Conservation (phyloP, 2,329 filamentous ascomycete genomes). For the Paecilomyces sp. region DNA sequence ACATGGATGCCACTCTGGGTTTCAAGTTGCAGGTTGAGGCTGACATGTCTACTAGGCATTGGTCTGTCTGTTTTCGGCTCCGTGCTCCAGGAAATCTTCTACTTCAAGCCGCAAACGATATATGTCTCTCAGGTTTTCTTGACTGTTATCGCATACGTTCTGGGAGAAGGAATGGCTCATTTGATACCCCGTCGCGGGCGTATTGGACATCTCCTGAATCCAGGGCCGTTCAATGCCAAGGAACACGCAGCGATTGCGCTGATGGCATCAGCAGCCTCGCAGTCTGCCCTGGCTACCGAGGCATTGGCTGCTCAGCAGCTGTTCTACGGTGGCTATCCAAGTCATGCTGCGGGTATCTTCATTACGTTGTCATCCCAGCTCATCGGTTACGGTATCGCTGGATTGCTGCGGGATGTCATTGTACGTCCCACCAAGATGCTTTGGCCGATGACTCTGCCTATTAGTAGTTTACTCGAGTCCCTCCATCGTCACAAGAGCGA, state of each 20-base stretch:
- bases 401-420: conserved; percentile 39
- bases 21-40: neutral
- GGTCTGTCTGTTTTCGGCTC: conserved; percentile 30
- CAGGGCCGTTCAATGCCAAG: conserved; percentile 30
- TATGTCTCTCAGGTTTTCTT: conserved; percentile 40
- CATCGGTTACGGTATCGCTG: conserved; percentile 44
- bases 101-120: conserved; percentile 33
- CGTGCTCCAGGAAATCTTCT: conserved; percentile 39
- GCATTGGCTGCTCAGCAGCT: conserved; percentile 41
- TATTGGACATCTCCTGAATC: conserved; percentile 33
- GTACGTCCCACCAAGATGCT: conserved; percentile 45
- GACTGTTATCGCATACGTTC: conserved; percentile 37
- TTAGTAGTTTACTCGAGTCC: conserved; percentile 32
- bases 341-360: conserved; percentile 36
- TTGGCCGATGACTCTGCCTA: conserved; percentile 35
- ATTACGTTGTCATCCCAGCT: conserved; percentile 43
- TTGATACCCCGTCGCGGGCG: conserved; percentile 28
- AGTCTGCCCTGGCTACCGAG: conserved; percentile 28
- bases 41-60: conserved; percentile 11
- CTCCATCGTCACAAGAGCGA: conserved; percentile 30
- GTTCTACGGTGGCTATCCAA: conserved; percentile 38
- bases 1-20: neutral
- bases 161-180: conserved; percentile 33
- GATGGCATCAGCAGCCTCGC: conserved; percentile 36
- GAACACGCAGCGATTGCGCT: conserved; percentile 29